Evolutionary conservation across 2,329 filamentous ascomycete species (phyloP), one percentile per base, ranked within the genome.

Genomic region (Fusarium sp.): DNA sequence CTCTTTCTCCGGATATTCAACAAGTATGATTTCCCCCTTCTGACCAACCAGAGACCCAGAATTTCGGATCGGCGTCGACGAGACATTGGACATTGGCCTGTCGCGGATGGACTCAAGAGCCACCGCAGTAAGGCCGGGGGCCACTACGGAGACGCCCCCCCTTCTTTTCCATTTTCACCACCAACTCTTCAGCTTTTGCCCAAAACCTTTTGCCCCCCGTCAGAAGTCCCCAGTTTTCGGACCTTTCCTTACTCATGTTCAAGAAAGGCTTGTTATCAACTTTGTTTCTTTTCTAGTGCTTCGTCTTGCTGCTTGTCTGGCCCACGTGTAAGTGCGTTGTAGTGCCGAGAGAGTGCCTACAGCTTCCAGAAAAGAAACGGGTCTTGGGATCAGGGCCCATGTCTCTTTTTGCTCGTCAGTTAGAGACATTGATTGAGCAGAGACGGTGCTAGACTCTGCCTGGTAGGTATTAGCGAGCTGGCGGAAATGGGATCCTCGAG

Each of bases 81-180:
- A 81, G 77, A 79, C 76, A 78, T 64, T 75, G 75, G 66, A 70
- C 53, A 69, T 70, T 73, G 68, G 64, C 71, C 65, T 76, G 75
- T 76, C 65, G 61, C 66, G 69, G 64, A 74, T 66, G 69, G 66
- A 61, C 59, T 71, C 67, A 72, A 67, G 71, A 79, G 70, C 68
- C 72, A 72, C 77, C 77, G 77, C 64, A 78, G 77, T 78, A 79
- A 73, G 73, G 78, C 78, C 78, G 46, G 78, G 64, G 70, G 42
- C 53, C 64, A 66, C 69, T 77, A 78, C 29, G 38, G 38, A 29
- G 56, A 77, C 75, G 57, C 75, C 75, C 74, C 69, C 42, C 56
- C 46, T 20, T 46, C 33, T 14, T 35, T 35, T 35, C 31, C 31
- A 36, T 24, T 46, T 27, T 29, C 17, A 51, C 27, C 46, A 51